Evolutionary conservation across 371 early-diverging fungal species (phyloP).

Genomic region (Funneliformis caledonium): DNA sequence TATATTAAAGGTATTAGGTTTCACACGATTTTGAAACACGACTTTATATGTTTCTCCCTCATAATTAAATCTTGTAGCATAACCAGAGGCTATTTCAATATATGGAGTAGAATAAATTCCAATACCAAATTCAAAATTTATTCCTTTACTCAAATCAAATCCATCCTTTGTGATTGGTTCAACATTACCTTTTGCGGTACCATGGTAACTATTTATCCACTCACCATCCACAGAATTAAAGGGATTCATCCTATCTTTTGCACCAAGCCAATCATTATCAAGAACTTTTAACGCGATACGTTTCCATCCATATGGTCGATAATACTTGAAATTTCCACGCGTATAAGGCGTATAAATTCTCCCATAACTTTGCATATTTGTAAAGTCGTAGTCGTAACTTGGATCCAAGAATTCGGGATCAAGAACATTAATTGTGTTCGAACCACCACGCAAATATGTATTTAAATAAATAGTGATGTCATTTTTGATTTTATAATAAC

Average conservation of each 20-base stretch:
- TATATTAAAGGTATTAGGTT: background rate
- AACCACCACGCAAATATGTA: constrained; percentile 86
- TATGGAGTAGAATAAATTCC: constrained; percentile 31
- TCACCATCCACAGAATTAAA: background rate
- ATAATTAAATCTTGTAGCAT: constrained; percentile 9
- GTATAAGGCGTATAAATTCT: constrained; percentile 15
- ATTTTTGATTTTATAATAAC: constrained; percentile 91
- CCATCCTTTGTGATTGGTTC: constrained; percentile 19
- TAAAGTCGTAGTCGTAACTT: constrained; percentile 28
- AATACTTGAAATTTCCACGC: constrained; percentile 24
- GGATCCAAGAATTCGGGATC: constrained; percentile 8
- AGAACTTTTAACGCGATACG: constrained; percentile 23
- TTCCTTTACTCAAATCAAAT: background rate
- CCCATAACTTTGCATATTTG: background rate
- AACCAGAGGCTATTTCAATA: constrained; percentile 10
- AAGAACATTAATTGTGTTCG: constrained; percentile 42
- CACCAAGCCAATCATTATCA: constrained; percentile 29
- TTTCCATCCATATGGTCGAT: constrained; percentile 31
- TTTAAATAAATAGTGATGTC: constrained; percentile 87
- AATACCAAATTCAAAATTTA: background rate
- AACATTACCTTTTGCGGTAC: background rate
- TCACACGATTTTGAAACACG: constrained; percentile 30
- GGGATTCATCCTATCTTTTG: background rate
- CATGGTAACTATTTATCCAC: constrained; percentile 25
- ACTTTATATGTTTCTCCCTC: background rate